Evolutionary conservation across 2,329 filamentous ascomycete genomes (phyloP).

Genomic region (Dactylellina leptospora): DNA sequence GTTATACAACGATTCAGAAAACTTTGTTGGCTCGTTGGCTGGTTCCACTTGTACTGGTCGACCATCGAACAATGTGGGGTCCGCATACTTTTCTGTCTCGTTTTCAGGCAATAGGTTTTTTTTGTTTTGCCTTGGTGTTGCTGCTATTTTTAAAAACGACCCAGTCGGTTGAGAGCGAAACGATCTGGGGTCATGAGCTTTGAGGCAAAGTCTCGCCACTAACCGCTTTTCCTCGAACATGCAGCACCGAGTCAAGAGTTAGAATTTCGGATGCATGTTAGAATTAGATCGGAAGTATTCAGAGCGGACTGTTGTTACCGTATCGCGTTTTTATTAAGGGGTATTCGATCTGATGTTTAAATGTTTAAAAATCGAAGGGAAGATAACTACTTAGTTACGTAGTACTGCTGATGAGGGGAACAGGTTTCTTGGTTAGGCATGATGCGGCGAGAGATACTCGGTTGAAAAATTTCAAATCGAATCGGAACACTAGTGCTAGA

Average conservation of each 20-base stretch:
- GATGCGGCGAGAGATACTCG: background rate
- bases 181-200: slow-evolving; percentile 12
- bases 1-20: slow-evolving; percentile 22
- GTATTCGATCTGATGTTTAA: background rate
- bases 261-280: slow-evolving; percentile 8
- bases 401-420: background rate
- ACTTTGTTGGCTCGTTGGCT: slow-evolving; percentile 33
- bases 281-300: slow-evolving; percentile 41
- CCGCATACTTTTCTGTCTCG: background rate
- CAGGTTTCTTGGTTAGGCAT: background rate
- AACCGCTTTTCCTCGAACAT: slow-evolving; percentile 23
- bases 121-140: slow-evolving; percentile 8
- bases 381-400: too few relatives aligned
- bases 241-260: slow-evolving; percentile 8
- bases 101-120: slow-evolving; percentile 15
- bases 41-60: slow-evolving; percentile 33
- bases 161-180: slow-evolving; percentile 19
- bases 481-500: background rate
- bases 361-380: too few relatives aligned
- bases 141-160: slow-evolving; percentile 34
- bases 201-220: slow-evolving; percentile 22
- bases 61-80: slow-evolving; percentile 5
- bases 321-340: background rate
- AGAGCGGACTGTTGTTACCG: slow-evolving; percentile 38
- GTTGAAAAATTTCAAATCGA: slow-evolving; percentile 17